Base-by-base conservation (phyloP, 177 flowering plant genomes). In the Tripterygium wilfordii region DNA sequence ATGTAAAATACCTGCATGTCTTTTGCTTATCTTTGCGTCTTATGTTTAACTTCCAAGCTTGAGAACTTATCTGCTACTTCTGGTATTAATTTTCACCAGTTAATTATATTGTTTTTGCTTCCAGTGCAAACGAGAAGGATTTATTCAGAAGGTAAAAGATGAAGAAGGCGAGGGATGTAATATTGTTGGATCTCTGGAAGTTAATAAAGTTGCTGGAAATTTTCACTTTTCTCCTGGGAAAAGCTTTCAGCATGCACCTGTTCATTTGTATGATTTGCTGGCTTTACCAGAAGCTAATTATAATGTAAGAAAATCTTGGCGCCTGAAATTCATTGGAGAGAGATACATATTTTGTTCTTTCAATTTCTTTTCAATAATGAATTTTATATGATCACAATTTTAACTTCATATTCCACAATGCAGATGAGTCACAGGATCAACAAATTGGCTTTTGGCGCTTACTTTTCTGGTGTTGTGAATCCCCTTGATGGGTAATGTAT, bases 121-220 rank as follows among this genome's bases (percentile, higher is more conserved):
- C 40, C 67, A 84, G 92, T 84, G 92, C 72, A 72, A 73, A 59
- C 54, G 92, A 48, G 92, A 84, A 64, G 92, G 88, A n/a, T 81
- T 69, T 57, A 19, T 84, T 39, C 78, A 84, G 56, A 77, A 64
- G 53, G 48, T 84, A 31, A 82, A 75, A 56, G 86, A 75, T 30
- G 86, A 84, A 63, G 82, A 70, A n/a, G 92, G 92, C 55, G 92
- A 84, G 72, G 92, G 92, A 48, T 84, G 92, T 68, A 82, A 79
- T 53, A 67, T 84, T n/a, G 48, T 75, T 51, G 92, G 92, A 45
- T 62, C 78, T 32, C 36, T 84, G 55, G 85, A 81, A 70, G 85
- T 81, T 36, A 82, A 75, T 51, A 84, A 73, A 68, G 85, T 84
- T 23, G 92, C 92, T 51, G 92, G 92, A 47, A 79, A 64, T 55